Evolutionary conservation across 2,329 filamentous ascomycete species (phyloP).

Genomic region (Cladorrhinum sp.): DNA sequence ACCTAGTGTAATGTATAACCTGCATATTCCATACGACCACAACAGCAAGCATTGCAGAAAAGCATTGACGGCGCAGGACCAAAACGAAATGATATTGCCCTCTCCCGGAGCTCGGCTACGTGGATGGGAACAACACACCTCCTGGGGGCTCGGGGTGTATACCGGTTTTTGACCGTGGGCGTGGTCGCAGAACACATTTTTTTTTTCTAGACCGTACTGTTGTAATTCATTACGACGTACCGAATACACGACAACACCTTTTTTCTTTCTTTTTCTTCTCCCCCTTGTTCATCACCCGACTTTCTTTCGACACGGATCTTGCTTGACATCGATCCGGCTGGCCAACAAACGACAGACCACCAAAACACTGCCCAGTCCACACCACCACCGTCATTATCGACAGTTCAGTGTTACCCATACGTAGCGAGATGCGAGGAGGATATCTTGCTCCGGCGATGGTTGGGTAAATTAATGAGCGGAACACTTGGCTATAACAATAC

Average conservation of each 20-base stretch:
- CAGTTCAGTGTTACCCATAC: not conserved
- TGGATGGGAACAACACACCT: not conserved
- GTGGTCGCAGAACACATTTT: not conserved
- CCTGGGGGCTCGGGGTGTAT: not conserved
- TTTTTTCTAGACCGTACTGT: not conserved
- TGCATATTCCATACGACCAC: conserved; percentile 1
- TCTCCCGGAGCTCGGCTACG: not conserved
- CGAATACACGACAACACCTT: too few species aligned
- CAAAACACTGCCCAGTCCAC: too few species aligned
- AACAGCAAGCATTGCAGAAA: not conserved
- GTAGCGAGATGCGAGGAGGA: too few species aligned
- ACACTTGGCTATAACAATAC: too few species aligned
- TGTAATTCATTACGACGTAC: not conserved
- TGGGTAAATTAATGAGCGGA: not conserved
- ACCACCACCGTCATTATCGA: not conserved
- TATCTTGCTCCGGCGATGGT: too few species aligned
- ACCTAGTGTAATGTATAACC: not conserved
- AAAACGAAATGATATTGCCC: not conserved
- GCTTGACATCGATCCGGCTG: too few species aligned
- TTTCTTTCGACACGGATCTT: too few species aligned
- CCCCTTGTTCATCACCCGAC: too few species aligned
- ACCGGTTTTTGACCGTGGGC: not conserved
- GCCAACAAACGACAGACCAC: too few species aligned
- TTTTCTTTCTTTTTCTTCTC: too few species aligned
- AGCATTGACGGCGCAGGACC: not conserved